phyloP scores from a whole-genome alignment of 768 basidiomycete genomes.

The Podaxis carcinomalis region DNA sequence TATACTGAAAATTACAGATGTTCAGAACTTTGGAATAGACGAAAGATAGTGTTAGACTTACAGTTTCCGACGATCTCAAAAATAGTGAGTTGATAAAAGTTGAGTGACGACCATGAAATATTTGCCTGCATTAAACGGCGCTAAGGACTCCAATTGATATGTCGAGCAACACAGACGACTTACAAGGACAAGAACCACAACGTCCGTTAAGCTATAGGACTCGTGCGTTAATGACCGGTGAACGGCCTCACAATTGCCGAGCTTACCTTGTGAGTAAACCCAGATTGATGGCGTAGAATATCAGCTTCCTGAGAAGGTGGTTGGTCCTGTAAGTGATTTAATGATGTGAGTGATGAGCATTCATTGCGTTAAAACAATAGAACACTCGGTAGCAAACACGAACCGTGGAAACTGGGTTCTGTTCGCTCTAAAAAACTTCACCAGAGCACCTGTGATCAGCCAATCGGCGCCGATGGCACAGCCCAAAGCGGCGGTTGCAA shows the following conservation, averaged over 20 bases:
- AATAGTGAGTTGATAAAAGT: constrained; percentile 9
- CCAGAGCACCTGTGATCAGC: constrained; percentile 5
- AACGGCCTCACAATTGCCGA: neutral
- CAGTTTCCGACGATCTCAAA: constrained; percentile 9
- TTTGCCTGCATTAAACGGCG: neutral
- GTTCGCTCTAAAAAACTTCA: constrained; percentile 3
- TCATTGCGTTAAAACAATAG: neutral
- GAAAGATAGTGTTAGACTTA: neutral
- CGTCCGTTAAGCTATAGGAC: neutral
- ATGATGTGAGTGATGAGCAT: neutral
- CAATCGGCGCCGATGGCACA: constrained; percentile 10
- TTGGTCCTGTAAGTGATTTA: neutral
- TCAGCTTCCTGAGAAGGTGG: constrained; percentile 2
- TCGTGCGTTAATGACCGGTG: neutral
- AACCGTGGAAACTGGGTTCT: constrained; percentile 1
- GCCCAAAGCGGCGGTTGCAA: constrained; percentile 1
- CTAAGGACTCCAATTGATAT: neutral
- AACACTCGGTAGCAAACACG: neutral
- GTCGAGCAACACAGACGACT: neutral
- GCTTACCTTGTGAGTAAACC: constrained; percentile 3
- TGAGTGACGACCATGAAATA: neutral
- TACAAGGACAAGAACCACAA: constrained; percentile 4
- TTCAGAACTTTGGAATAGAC: too few species aligned
- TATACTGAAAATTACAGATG: neutral
- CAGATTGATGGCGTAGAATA: constrained; percentile 8